Evolutionary conservation across 2,329 filamentous ascomycete genomes (phyloP).

Genomic region (Metarhizium album): DNA sequence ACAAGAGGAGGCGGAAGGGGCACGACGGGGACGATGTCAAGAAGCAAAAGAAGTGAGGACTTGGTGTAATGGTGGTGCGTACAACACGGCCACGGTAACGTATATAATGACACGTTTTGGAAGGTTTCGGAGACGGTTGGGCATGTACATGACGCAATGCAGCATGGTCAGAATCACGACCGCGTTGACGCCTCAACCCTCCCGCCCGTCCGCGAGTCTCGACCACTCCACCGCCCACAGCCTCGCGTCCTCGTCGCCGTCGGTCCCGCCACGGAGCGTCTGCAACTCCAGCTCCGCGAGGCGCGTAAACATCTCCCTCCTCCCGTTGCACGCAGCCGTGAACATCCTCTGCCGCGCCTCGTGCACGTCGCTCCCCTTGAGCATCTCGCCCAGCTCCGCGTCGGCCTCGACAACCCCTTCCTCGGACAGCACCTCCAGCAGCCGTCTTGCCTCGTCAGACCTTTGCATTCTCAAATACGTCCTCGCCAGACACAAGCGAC

Average conservation of each 20-base stretch:
- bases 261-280: slow-evolving; percentile 4
- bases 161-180: no score
- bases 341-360: slow-evolving; percentile 17
- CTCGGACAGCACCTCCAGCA: slow-evolving; percentile 14
- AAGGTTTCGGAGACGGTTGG: no score
- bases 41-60: slow-evolving; percentile 17
- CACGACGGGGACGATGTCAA: slow-evolving; percentile 8
- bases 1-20: slow-evolving; percentile 15
- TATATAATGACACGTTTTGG: no score
- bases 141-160: no score
- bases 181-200: no score
- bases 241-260: slow-evolving; percentile 12
- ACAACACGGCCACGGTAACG: neutral
- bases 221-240: slow-evolving; percentile 25
- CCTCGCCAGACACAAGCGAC: slow-evolving; percentile 17
- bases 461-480: slow-evolving; percentile 12
- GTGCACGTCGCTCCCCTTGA: slow-evolving; percentile 13
- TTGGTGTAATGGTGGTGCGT: neutral
- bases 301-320: slow-evolving; percentile 15
- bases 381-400: slow-evolving; percentile 16
- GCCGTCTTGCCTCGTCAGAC: slow-evolving; percentile 13
- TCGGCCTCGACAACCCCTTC: slow-evolving; percentile 15
- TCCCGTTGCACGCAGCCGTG: slow-evolving; percentile 16
- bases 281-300: slow-evolving; percentile 20
- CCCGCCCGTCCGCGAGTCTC: slow-evolving; percentile 16